A percentile compares a stretch with the other conserved stretches of the same genome.
phyloP scores from a whole-genome alignment of 2,329 filamentous ascomycete species.

The Keithomyces neogunnii region DNA sequence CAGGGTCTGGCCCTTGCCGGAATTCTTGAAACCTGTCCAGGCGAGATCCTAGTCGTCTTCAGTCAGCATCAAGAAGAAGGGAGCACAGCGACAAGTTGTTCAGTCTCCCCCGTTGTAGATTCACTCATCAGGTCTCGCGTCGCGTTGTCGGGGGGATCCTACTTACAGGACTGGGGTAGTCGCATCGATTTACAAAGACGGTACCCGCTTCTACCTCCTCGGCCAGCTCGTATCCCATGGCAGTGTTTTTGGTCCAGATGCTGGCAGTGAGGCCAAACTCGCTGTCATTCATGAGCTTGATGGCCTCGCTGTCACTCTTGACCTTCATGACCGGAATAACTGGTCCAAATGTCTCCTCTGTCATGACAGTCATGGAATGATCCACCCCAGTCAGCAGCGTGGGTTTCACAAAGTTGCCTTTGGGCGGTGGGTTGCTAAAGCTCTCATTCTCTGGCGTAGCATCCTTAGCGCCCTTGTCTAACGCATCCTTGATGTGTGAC shows the following conservation, averaged over 20 bases:
- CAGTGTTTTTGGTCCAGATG: conserved; percentile 88
- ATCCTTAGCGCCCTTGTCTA: conserved; percentile 76
- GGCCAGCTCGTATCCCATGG: conserved; percentile 64
- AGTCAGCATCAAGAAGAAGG: conserved; percentile 4
- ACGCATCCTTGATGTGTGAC: conserved; percentile 71
- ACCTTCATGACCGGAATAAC: conserved; percentile 89
- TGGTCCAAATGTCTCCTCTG: conserved; percentile 89
- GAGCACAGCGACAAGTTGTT: conserved; percentile 1
- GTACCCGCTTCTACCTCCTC: conserved; percentile 85
- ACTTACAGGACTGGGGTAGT: conserved; percentile 84
- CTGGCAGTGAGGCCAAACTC: conserved; percentile 93
- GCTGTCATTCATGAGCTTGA: conserved; percentile 86
- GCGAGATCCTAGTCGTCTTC: conserved; percentile 60
- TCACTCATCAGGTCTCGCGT: neutral
- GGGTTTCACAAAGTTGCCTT: conserved; percentile 83
- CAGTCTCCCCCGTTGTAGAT: neutral
- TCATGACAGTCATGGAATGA: conserved; percentile 84
- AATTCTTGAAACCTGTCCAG: conserved; percentile 98
- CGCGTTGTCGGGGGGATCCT: neutral
- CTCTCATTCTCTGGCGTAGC: conserved; percentile 74
- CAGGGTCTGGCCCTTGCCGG: conserved; percentile 82
- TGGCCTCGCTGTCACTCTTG: conserved; percentile 68
- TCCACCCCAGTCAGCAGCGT: conserved; percentile 72
- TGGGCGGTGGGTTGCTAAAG: conserved; percentile 62
- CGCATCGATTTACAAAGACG: conserved; percentile 91